A percentile compares a stretch with the other conserved stretches of the same genome.
phyloP scores from a whole-genome alignment of 2,329 filamentous ascomycete species.

The Achaetomium macrosporum region DNA sequence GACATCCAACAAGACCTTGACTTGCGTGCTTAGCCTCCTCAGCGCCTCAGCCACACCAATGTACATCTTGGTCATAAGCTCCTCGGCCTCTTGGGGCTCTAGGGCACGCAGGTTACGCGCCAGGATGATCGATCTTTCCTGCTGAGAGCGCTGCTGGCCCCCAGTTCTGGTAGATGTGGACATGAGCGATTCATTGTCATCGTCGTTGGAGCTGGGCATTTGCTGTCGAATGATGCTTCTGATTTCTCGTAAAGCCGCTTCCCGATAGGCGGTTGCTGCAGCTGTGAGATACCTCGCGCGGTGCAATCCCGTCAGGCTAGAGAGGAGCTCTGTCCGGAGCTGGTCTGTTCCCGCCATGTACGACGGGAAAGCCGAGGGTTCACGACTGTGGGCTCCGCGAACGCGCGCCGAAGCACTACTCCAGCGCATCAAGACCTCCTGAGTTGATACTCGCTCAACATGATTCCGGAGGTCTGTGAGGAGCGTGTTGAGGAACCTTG shows the following conservation, averaged over 20 bases:
- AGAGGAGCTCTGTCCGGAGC: conserved; percentile 63
- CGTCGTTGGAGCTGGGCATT: conserved; percentile 86
- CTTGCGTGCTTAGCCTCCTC: conserved; percentile 77
- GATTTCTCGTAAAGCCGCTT: conserved; percentile 78
- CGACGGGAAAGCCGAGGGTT: conserved; percentile 64
- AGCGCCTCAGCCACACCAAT: conserved; percentile 82
- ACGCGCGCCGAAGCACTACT: conserved; percentile 67
- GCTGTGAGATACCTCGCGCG: conserved; percentile 72
- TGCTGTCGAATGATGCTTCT: conserved; percentile 77
- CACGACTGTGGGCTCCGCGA: conserved; percentile 60
- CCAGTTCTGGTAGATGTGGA: conserved; percentile 71
- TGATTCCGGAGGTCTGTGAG: conserved; percentile 78
- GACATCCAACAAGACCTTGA: conserved; percentile 91
- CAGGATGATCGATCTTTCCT: conserved; percentile 84
- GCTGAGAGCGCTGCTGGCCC: conserved; percentile 64
- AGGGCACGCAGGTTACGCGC: conserved; percentile 82
- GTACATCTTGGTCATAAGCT: conserved; percentile 76
- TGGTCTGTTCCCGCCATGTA: conserved; percentile 70
- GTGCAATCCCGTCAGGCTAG: conserved; percentile 72
- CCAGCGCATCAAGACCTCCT: conserved; percentile 80
- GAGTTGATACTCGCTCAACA: conserved; percentile 61
- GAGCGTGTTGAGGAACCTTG: conserved; percentile 70
- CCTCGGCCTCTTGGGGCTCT: conserved; percentile 78
- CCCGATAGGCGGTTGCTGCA: conserved; percentile 79
- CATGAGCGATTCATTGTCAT: conserved; percentile 86